Base-by-base conservation (phyloP, 306 rosid species). In the Corylus avellana region DNA sequence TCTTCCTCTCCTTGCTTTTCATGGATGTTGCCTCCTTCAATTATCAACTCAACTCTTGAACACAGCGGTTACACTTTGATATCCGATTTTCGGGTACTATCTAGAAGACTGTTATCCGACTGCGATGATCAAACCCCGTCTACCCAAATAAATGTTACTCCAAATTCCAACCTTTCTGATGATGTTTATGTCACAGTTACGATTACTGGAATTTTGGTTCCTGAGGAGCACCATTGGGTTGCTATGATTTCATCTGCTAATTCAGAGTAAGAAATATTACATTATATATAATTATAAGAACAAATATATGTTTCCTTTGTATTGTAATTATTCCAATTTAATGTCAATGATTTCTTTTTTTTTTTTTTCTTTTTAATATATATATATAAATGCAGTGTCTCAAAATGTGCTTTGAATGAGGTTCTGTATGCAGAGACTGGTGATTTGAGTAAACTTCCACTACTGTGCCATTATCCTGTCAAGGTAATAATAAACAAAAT, bases 381-480 rank as follows among this genome's bases (percentile, higher is more conserved):
- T 22, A 58, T 14, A n/a, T 12, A 4, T 4, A 37, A 37, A 32
- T 75, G 87, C 90, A 94, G 98, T 25, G 86, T 85, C 4, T 22
- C 73, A 1, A 32, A 48, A 20, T 94, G 98, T 77, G 25, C 82
- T 6, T 16, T 57, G 0, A 85, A 67, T 64, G 82, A 8, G 17
- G 1, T 39, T 0, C 67, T 22, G 12, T 94, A 94, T 73, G 7
- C 72, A 7, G 93, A 94, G 81, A 94, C 98, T 3, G 98, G 98
- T 35, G 98, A 94, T 75, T 57, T 82, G 1, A 80, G 84, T 25
- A 35, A 32, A 12, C 97, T 94, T 84, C 98, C 98, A 66, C 88
- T 94, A 70, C 88, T 94, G 55, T 94, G 98, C 62, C 98, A 94
- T 85, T 94, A 94, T 84, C 98, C 98, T 71, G 94, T 94, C 27